A percentile compares a stretch with the other conserved stretches of the same genome.
Evolutionary conservation across 345 rosid species (phyloP).

Genomic region (Xanthoceras sorbifolium): DNA sequence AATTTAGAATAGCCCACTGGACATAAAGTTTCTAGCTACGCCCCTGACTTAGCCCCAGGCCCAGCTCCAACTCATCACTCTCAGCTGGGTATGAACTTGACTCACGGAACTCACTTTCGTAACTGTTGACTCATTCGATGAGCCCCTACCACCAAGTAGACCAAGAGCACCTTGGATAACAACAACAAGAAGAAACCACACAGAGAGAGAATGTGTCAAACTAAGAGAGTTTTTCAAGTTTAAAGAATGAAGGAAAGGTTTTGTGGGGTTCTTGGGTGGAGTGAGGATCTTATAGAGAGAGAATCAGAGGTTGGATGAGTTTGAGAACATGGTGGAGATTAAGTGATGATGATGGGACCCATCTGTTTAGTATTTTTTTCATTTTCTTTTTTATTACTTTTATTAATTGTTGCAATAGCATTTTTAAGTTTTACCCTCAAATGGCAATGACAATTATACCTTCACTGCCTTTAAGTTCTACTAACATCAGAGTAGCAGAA

Average conservation of each 20-base stretch:
- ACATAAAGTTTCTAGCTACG: no score
- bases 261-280: conserved; percentile 24
- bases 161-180: conserved; percentile 40
- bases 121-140: conserved; percentile 37
- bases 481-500: no score
- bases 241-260: conserved; percentile 12
- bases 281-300: not conserved
- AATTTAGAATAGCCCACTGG: no score
- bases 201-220: conserved; percentile 25
- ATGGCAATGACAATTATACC: no score
- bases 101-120: conserved; percentile 41
- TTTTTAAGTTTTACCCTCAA: no score
- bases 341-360: conserved; percentile 77
- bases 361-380: no score
- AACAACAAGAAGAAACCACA: conserved; percentile 20
- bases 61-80: conserved; percentile 68
- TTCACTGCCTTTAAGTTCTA: no score
- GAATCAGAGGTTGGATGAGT: conserved; percentile 13
- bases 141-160: conserved; percentile 34
- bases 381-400: no score
- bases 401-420: no score
- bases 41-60: conserved; percentile 72
- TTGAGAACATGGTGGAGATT: conserved; percentile 48
- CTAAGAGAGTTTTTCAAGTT: not conserved
- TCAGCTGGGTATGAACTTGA: conserved; percentile 46